Conservation (phyloP, 495 filamentous ascomycete genomes). For the Aspergillus ostianus region DNA sequence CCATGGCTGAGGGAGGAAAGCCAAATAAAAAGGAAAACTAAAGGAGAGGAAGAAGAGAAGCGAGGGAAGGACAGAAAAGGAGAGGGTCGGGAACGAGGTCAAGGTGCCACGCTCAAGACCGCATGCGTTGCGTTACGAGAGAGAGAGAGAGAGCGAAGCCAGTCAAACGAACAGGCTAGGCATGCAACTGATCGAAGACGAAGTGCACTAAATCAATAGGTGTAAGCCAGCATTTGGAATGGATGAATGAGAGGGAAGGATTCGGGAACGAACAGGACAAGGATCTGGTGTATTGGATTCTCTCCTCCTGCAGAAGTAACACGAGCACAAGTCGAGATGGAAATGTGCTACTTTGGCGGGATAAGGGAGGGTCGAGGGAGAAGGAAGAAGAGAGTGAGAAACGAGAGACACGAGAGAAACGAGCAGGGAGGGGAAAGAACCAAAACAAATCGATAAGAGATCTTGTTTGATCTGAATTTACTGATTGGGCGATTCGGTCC, state of each 20-base stretch:
- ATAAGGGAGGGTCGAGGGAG: background rate
- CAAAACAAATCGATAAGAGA: background rate
- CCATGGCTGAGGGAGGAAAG: slow-evolving; percentile 21
- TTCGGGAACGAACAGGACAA: background rate
- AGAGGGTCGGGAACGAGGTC: slow-evolving; percentile 12
- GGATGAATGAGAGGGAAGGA: too few relatives aligned
- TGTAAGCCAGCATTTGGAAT: background rate
- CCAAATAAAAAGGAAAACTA: background rate
- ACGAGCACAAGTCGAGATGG: background rate
- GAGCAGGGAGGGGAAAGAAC: background rate
- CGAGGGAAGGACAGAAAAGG: slow-evolving; percentile 17
- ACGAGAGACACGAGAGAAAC: too few relatives aligned
- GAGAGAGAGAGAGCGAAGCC: background rate
- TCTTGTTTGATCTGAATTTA: background rate
- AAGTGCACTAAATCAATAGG: background rate
- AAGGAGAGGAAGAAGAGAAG: slow-evolving; percentile 12
- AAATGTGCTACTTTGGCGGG: background rate
- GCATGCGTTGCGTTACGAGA: background rate
- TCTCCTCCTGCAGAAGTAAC: background rate
- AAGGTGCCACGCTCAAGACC: background rate
- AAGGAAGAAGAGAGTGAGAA: background rate
- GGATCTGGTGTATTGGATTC: background rate
- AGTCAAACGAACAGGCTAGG: background rate
- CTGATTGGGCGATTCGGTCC: too few relatives aligned
- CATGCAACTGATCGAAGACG: background rate